Evolutionary conservation across 108 stramenopile species (phyloP), one percentile per base, ranked within the genome.

Genomic region (Nitzschia sp.): DNA sequence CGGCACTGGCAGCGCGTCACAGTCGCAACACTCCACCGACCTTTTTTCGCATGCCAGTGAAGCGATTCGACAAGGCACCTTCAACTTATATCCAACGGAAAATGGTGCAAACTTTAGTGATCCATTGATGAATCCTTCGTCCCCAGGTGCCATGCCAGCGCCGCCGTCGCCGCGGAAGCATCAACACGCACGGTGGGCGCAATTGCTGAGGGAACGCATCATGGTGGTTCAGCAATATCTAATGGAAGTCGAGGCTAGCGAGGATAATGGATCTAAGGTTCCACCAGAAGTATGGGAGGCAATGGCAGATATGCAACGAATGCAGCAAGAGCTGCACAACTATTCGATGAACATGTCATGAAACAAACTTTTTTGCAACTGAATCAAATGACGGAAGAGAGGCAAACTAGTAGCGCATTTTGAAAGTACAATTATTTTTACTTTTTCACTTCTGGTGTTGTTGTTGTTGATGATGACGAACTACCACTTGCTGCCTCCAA

Each of bases 241-340:
- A 17, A 59, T 75, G 49, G 42, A 53, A 45, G 32, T 75, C 8
- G 74, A 75, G 59, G 63, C 71, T 17, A 63, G 60, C 30, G 66
- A 68, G 42, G 54, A 66, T 4, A 35, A 68, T 38, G 33, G 45
- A 55, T 56, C 63, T 1, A 67, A 67, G n/a, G 84, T 89, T 36
- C 85, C 88, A 0, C 36, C 67, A 17, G 72, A 63, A 53, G 74
- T 89, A 26, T 86, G 88, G 88, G 85, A 89, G 24, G 88, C 88
- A 1, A 42, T 89, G 78, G 85, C 84, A 24, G 81, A 84, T 34
- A 84, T 89, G 66, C 85, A 89, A 30, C 59, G 64, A 31, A 85
- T 89, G 36, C 71, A 79, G 57, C 81, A 74, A 29, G 82, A 89
- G 59, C 33, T 89, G 35, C 72, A 54, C 35, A 75, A 75, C 47